Evolutionary conservation across 257 asterid genomes (phyloP), one percentile per base, ranked within the genome.

Genomic region (Penstemon newberryi): DNA sequence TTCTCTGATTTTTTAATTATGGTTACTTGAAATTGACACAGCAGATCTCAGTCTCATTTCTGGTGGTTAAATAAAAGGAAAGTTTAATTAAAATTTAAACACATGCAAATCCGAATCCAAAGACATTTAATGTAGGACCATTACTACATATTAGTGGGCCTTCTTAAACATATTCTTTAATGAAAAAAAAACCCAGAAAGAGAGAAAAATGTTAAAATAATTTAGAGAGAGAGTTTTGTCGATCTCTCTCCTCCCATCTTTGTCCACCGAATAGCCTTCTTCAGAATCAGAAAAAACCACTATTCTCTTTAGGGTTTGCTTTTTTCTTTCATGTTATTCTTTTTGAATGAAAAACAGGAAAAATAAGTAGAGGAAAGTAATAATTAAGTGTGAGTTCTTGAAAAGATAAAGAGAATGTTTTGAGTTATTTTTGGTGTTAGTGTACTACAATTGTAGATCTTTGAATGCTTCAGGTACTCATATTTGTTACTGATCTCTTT

Each of bases 381-480:
- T 7, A 15, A 43, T 36, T 1, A 4, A 37, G 25, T 33, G n/a
- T 18, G n/a, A 46, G 51, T 67, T 71, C 19, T 56, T 71, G 73
- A 62, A 58, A 33, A 42, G 41, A 67, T 65, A 5, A 15, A 60
- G 71, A 56, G 69, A 65, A 5, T 62, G 43, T 45, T 72, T 66
- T 66, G 45, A 45, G 42, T 15, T 61, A 61, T 51, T 56, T 52
- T 71, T 37, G 33, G 33, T 65, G 71, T 56, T 39, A 12, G 63
- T 63, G 18, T 11, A 56, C 19, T 25, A 18, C 60, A 9, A 39
- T 70, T 51, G 12, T 70, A 72, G 86, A 89, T 86, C 90, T 73
- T 77, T 77, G 42, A 63, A 69, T 77, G 77, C 78, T 73, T 74
- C 74, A 83, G 85, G 85, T 82, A 60, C 78, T 60, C 78, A 71